A percentile compares a stretch with the other conserved stretches of the same genome.
phyloP scores from a whole-genome alignment of 495 filamentous ascomycete genomes.

The Talaromyces nanjingensis region DNA sequence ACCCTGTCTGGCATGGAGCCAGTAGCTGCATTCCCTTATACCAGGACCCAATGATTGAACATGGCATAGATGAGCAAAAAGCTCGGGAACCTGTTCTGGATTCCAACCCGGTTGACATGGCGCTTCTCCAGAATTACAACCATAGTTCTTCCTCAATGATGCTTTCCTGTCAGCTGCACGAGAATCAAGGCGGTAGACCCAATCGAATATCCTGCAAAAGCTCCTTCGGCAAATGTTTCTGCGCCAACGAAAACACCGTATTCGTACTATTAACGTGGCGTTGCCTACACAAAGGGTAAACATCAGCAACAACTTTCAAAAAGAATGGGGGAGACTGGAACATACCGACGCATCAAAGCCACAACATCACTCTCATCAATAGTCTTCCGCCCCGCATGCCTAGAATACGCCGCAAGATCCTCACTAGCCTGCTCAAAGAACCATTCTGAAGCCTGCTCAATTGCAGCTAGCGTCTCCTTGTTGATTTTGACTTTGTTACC shows the following conservation, averaged over 20 bases:
- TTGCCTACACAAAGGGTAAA: slow-evolving; percentile 50
- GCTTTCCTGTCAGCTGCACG: neutral
- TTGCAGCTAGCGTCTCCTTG: slow-evolving; percentile 62
- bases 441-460: slow-evolving; percentile 76
- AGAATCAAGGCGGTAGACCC: slow-evolving; percentile 45
- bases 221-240: slow-evolving; percentile 74
- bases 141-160: too few species aligned
- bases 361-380: slow-evolving; percentile 82
- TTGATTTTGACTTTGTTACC: slow-evolving; percentile 57
- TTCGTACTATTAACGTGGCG: slow-evolving; percentile 63
- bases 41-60: too few species aligned
- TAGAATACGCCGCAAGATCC: slow-evolving; percentile 70
- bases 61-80: neutral
- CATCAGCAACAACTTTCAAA: too few species aligned
- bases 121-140: neutral
- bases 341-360: slow-evolving; percentile 69
- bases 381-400: slow-evolving; percentile 74
- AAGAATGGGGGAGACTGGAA: slow-evolving; percentile 10
- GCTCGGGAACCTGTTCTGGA: too few species aligned
- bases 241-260: slow-evolving; percentile 76
- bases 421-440: slow-evolving; percentile 83
- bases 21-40: too few species aligned
- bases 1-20: too few species aligned
- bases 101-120: too few species aligned
- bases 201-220: slow-evolving; percentile 75